These are phyloP conservation scores for Cryphonectria parasitica DNA, from an alignment of 2,329 filamentous ascomycete genomes.

Conservation along the genomic window DNA sequence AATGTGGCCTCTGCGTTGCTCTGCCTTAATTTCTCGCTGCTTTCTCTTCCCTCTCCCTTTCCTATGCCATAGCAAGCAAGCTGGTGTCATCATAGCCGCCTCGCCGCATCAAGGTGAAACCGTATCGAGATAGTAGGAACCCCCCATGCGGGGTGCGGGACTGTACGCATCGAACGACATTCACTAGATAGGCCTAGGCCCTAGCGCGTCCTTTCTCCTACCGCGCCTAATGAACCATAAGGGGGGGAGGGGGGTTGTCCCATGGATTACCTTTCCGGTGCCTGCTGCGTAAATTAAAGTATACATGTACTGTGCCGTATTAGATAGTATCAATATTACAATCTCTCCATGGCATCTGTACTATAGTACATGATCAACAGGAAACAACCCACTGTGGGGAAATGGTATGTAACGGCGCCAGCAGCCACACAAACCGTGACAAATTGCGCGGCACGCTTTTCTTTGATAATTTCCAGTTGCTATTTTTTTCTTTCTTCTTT, in stretches of 20 bases:
- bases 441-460: neutral
- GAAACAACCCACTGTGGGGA: neutral
- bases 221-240: neutral
- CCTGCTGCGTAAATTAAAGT: neutral
- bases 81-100: neutral
- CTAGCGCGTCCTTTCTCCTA: neutral
- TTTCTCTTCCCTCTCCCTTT: neutral
- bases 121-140: slow-evolving; percentile 25
- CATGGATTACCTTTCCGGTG: neutral
- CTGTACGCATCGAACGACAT: neutral
- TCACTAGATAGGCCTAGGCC: neutral
- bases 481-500: neutral
- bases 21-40: neutral
- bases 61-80: neutral
- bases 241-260: neutral
- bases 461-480: neutral
- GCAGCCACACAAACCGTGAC: neutral
- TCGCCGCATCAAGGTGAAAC: slow-evolving; percentile 22
- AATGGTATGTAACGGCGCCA: neutral
- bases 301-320: neutral
- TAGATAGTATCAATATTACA: neutral
- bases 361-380: neutral
- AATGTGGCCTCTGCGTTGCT: neutral
- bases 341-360: too few species aligned
- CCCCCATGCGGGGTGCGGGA: neutral